A percentile compares a stretch with the other conserved stretches of the same genome.
Conservation (phyloP, 202 grass and related monocot species). For the Zoysia matrella region DNA sequence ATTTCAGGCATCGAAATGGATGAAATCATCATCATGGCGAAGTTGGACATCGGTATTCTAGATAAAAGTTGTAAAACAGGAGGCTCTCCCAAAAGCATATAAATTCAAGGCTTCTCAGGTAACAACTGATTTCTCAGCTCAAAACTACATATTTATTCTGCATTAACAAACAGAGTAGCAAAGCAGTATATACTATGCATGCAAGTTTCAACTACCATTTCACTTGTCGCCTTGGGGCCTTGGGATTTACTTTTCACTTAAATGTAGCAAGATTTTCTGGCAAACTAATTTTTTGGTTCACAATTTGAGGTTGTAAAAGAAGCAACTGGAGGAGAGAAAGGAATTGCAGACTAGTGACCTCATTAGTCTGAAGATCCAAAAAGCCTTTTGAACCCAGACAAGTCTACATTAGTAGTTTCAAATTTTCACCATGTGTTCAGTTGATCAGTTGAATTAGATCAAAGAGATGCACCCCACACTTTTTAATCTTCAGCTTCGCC, state of each 20-base stretch:
- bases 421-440: too few species aligned
- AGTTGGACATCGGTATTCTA: constrained; percentile 1
- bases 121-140: background rate
- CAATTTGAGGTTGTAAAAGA: background rate
- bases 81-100: background rate
- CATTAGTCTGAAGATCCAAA: background rate
- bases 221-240: too few species aligned
- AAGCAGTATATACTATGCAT: background rate
- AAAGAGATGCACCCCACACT: too few species aligned
- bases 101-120: background rate
- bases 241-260: too few species aligned
- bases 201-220: too few species aligned
- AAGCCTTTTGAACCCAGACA: too few species aligned
- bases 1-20: background rate
- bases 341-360: background rate
- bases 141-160: background rate
- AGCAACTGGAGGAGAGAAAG: background rate
- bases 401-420: too few species aligned
- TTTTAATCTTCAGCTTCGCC: too few species aligned
- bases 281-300: background rate
- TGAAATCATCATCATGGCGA: background rate
- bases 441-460: too few species aligned
- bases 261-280: too few species aligned
- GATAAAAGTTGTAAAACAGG: background rate
- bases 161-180: background rate